Base-by-base conservation (phyloP, 345 rosid genomes). In the Heritiera fomes region DNA sequence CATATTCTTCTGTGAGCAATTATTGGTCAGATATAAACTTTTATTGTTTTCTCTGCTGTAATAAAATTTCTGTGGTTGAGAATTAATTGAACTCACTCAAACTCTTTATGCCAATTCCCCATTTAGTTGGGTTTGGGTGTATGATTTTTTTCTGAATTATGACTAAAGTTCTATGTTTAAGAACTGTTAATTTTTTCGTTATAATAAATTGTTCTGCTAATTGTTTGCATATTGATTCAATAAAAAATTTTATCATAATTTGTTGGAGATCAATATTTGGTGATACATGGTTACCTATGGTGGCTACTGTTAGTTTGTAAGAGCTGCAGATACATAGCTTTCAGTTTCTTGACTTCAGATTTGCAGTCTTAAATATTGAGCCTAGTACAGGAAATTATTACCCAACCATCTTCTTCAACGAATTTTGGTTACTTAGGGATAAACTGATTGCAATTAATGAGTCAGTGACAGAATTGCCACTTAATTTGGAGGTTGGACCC, bases 341-440 rank as follows among this genome's bases (percentile, higher is more conserved):
- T 83, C 84, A 0, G 76, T 75, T 88, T 63, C 93, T 92, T 94
- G 85, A 94, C 99, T 80, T 75, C 1, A 84, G 82, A 85, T 85
- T 71, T 87, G 46, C 87, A 94, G 98, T 86, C 92, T 76, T 96
- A 87, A 87, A 87, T 83, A 86, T 90, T 62, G 98, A 90, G 71
- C 91, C 92, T 45, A 85, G 72, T 72, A 81, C 90, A 18, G 95
- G 91, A 85, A 90, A 93, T 82, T 96, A 94, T 86, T 92, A 79
- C 78, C 99, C 98, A 32, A 87, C 90, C 64, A 66, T 96, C 75
- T 92, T 78, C 87, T 92, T 92, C 89, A 96, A 96, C 74, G 99
- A 94, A 82, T 96, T 96, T 83, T 96, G 99, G 99, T 81, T 96
- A 77, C 98, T 96, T 60, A 88, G 91, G 83, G 98, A 96, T 66